Conservation (phyloP, 2,329 filamentous ascomycete species). For the Colletotrichum magnum region DNA sequence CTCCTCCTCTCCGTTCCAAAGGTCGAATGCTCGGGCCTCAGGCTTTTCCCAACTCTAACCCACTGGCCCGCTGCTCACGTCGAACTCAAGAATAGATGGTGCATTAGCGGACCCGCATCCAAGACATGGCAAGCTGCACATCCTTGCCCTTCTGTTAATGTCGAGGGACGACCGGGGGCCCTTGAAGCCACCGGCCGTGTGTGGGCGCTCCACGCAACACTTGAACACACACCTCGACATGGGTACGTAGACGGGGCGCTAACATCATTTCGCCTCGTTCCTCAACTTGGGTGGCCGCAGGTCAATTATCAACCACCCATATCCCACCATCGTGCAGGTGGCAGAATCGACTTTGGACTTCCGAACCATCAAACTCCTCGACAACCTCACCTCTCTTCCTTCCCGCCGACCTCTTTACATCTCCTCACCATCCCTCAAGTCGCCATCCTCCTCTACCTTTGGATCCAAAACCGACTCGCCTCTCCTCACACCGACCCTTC, state of each 20-base stretch:
- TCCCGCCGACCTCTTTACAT: slow-evolving; percentile 46
- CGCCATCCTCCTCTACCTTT: slow-evolving; percentile 36
- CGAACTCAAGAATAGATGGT: slow-evolving; percentile 60
- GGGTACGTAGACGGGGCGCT: slow-evolving; percentile 40
- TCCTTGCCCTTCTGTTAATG: slow-evolving; percentile 46
- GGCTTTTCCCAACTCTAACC: slow-evolving; percentile 48
- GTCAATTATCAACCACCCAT: slow-evolving; percentile 42
- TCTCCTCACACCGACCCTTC: slow-evolving; percentile 27
- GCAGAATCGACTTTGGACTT: slow-evolving; percentile 17
- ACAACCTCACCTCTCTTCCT: slow-evolving; percentile 54
- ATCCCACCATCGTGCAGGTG: slow-evolving; percentile 38
- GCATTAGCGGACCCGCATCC: slow-evolving; percentile 51
- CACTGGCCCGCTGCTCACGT: slow-evolving; percentile 45
- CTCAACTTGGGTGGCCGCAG: slow-evolving; percentile 33
- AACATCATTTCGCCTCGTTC: slow-evolving; percentile 43
- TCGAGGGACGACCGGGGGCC: slow-evolving; percentile 42
- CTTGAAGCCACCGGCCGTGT: slow-evolving; percentile 41
- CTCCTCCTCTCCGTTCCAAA: slow-evolving; percentile 31
- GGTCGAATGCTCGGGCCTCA: slow-evolving; percentile 41
- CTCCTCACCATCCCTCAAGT: slow-evolving; percentile 38
- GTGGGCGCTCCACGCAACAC: slow-evolving; percentile 56
- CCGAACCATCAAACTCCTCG: slow-evolving; percentile 27
- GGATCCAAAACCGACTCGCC: slow-evolving; percentile 19
- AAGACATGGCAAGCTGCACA: slow-evolving; percentile 45
- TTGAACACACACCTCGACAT: slow-evolving; percentile 12